phyloP scores from a whole-genome alignment of 2,329 filamentous ascomycete species.

The Fusarium sp. region DNA sequence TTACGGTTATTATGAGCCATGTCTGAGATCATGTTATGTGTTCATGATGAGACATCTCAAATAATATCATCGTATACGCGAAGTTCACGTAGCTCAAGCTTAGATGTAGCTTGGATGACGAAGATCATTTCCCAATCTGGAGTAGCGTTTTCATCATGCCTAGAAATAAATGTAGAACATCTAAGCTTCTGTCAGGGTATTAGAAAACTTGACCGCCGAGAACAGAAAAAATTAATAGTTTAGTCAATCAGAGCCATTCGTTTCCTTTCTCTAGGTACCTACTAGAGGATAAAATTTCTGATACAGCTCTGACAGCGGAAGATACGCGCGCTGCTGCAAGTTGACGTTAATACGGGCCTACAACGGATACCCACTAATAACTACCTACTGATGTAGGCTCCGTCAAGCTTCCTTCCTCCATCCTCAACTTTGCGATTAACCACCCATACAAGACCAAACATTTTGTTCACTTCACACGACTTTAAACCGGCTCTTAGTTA shows the following conservation, averaged over 20 bases:
- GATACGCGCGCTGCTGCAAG: neutral
- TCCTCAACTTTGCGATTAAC: conserved; percentile 18
- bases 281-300: neutral
- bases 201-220: neutral
- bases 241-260: neutral
- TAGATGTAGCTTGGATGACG: neutral
- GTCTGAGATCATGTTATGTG: neutral
- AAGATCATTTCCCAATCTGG: conserved; percentile 21
- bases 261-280: neutral
- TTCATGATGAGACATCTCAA: neutral
- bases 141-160: conserved; percentile 8
- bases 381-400: conserved; percentile 11
- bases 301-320: neutral
- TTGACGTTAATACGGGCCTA: neutral
- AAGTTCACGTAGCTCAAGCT: neutral
- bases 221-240: neutral
- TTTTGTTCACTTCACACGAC: neutral
- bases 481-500: neutral
- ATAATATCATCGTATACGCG: neutral
- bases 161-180: conserved; percentile 6
- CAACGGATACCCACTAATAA: neutral
- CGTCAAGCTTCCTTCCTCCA: conserved; percentile 22
- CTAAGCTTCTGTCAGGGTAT: conserved; percentile 28
- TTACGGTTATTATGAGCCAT: neutral
- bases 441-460: neutral